Evolutionary conservation across 768 basidiomycete species (phyloP).

Genomic region (Boletus rubescentipes): DNA sequence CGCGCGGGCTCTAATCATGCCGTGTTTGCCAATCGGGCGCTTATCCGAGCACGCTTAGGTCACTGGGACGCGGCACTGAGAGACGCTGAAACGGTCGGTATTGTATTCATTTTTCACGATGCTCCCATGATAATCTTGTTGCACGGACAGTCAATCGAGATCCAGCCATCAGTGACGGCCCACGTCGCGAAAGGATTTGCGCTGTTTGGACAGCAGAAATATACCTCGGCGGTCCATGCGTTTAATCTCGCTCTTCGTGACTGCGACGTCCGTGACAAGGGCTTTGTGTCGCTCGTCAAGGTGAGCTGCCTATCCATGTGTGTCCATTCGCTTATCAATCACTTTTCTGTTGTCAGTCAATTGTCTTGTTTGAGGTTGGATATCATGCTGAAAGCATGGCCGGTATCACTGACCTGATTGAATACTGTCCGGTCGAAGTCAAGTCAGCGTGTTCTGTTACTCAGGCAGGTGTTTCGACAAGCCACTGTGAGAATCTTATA

Average conservation of each 20-base stretch:
- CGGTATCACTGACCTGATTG: neutral
- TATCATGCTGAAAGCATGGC: constrained; percentile 11
- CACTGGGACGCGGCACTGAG: constrained; percentile 4
- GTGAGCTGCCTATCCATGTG: neutral
- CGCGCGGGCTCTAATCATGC: neutral
- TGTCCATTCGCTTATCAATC: neutral
- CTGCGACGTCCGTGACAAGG: neutral
- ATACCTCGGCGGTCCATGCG: neutral
- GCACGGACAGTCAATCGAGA: neutral
- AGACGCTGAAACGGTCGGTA: constrained; percentile 5
- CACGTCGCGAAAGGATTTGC: constrained; percentile 2
- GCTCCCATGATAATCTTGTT: neutral
- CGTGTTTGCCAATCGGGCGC: constrained; percentile 4
- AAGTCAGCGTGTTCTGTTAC: neutral
- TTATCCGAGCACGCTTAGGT: constrained; percentile 3
- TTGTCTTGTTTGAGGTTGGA: neutral
- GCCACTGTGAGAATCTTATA: neutral
- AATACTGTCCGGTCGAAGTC: neutral
- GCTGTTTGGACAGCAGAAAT: constrained; percentile 1
- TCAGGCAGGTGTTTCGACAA: neutral
- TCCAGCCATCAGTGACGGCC: constrained; percentile 3
- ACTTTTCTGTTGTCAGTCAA: neutral
- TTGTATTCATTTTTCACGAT: neutral
- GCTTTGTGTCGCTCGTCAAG: neutral
- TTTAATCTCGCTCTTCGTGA: neutral